These are phyloP conservation scores for Camellia lanceoleosa DNA, from an alignment of 148 eudicot genomes.

Conservation along the genomic window DNA sequence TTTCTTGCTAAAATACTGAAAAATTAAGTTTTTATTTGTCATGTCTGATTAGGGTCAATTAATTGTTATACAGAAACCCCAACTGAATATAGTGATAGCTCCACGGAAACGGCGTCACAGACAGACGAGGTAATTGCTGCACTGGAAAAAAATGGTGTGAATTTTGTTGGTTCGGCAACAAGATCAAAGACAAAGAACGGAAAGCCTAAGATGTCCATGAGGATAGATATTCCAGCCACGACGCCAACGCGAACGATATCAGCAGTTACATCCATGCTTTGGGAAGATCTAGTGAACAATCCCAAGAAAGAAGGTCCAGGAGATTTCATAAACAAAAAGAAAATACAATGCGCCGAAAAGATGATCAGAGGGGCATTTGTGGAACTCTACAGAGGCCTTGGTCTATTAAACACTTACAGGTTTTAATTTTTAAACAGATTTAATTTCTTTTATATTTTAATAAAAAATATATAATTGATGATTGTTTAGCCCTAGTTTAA, in stretches of 20 bases:
- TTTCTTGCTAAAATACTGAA: too few species aligned
- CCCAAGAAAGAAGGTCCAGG: slow-evolving; percentile 58
- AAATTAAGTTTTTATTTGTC: too few species aligned
- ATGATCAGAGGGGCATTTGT: slow-evolving; percentile 92
- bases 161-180: slow-evolving; percentile 42
- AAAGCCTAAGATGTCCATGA: slow-evolving; percentile 64
- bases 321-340: slow-evolving; percentile 68
- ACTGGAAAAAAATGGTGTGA: slow-evolving; percentile 71
- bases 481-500: not conserved
- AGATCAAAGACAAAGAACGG: slow-evolving; percentile 57
- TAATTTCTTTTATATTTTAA: too few species aligned
- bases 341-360: slow-evolving; percentile 85
- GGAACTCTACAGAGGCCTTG: slow-evolving; percentile 89
- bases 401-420: slow-evolving; percentile 87
- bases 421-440: not conserved
- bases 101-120: slow-evolving; percentile 34
- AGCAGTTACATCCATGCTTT: slow-evolving; percentile 63
- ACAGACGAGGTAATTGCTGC: slow-evolving; percentile 74
- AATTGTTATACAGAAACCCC: slow-evolving; percentile 43
- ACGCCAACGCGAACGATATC: slow-evolving; percentile 62
- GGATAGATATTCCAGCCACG: slow-evolving; percentile 73
- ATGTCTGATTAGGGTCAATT: not conserved
- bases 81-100: slow-evolving; percentile 41
- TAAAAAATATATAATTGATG: too few species aligned
- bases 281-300: slow-evolving; percentile 81